Percentiles rank a stretch among this genome's conserved stretches.
phyloP scores from a whole-genome alignment of 768 basidiomycete species.

The Pleurotus pulmonarius region DNA sequence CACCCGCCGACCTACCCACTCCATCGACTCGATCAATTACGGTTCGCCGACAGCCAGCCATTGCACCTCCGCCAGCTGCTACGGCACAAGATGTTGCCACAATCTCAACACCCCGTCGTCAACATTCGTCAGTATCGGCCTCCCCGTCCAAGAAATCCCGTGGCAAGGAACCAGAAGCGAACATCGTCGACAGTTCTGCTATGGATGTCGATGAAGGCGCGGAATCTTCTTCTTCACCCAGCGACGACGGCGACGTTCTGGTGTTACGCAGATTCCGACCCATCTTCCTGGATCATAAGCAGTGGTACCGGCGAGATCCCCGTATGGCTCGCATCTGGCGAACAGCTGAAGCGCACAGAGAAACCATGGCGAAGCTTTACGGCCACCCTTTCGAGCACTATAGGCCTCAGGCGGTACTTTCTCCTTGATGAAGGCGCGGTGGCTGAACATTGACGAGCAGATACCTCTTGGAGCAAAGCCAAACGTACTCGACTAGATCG shows the following conservation, averaged over 20 bases:
- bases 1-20: background rate
- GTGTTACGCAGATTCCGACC: slow-evolving; percentile 37
- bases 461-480: background rate
- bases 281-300: slow-evolving; percentile 44
- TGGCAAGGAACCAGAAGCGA: background rate
- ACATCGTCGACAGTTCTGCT: background rate
- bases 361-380: slow-evolving; percentile 10
- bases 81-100: too few species aligned
- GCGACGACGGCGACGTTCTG: slow-evolving; percentile 11
- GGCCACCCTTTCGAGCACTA: slow-evolving; percentile 7
- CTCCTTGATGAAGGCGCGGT: background rate
- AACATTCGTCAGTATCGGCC: background rate
- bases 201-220: slow-evolving; percentile 10
- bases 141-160: background rate
- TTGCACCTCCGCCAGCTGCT: background rate
- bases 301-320: slow-evolving; percentile 43
- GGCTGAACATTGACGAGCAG: too few species aligned
- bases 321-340: slow-evolving; percentile 27
- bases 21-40: background rate
- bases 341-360: slow-evolving; percentile 18
- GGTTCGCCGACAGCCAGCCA: slow-evolving; percentile 3
- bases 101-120: background rate
- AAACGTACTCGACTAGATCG: background rate
- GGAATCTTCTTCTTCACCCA: slow-evolving; percentile 1
- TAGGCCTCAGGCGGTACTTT: background rate